Evolutionary conservation across 495 filamentous ascomycete genomes (phyloP).

Genomic region (Ascodesmis nigricans): DNA sequence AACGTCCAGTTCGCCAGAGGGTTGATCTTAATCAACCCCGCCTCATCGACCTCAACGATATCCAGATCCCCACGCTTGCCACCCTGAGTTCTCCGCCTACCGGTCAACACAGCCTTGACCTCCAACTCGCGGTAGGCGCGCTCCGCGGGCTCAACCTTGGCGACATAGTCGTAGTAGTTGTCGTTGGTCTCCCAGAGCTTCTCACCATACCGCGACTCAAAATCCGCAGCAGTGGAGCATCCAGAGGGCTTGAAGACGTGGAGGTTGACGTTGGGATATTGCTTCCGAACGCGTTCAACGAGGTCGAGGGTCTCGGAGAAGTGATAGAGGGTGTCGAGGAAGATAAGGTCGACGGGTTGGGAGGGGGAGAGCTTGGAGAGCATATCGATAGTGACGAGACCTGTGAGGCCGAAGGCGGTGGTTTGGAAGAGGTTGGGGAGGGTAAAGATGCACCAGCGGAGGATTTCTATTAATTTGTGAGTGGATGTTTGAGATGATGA

Average conservation of each 20-base stretch:
- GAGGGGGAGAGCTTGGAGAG: conserved; percentile 61
- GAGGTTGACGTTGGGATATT: conserved; percentile 55
- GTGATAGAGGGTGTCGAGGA: conserved; percentile 92
- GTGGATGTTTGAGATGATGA: conserved; percentile 13
- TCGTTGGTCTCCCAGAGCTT: conserved; percentile 69
- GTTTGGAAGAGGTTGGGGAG: conserved; percentile 86
- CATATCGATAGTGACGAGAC: conserved; percentile 87
- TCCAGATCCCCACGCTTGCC: conserved; percentile 74
- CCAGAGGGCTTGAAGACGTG: conserved; percentile 77
- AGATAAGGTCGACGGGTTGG: conserved; percentile 63
- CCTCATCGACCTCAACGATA: conserved; percentile 80
- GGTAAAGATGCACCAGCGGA: conserved; percentile 76
- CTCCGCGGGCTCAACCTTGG: conserved; percentile 92
- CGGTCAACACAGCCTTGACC: conserved; percentile 86
- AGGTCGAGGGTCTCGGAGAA: conserved; percentile 75
- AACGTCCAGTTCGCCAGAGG: conserved; percentile 95
- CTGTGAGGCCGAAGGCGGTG: conserved; percentile 90
- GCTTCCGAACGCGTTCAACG: conserved; percentile 50
- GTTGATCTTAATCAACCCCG: conserved; percentile 90
- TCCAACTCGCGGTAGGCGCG: conserved; percentile 73
- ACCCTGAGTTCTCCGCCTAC: conserved; percentile 76
- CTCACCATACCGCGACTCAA: conserved; percentile 58
- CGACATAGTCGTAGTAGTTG: conserved; percentile 85
- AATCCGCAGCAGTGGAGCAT: conserved; percentile 44
- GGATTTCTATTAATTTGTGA: conserved; percentile 45